These are phyloP conservation scores for Trametes cingulata DNA, from an alignment of 768 basidiomycete genomes.

Conservation along the genomic window DNA sequence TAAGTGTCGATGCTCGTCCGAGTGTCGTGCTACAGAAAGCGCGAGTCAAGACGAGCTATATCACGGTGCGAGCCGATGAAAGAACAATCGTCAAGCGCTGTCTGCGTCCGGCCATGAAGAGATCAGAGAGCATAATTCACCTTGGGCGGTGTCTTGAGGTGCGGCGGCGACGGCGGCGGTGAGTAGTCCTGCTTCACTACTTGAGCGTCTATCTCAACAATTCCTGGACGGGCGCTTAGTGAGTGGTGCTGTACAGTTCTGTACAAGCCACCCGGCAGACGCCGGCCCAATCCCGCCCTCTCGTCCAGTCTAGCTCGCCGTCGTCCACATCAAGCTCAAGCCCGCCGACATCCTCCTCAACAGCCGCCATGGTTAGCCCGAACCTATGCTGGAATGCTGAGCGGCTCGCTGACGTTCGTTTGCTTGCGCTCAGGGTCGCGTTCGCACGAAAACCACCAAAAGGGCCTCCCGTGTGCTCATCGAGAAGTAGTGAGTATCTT, in stretches of 20 bases:
- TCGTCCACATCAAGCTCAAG: constrained; percentile 28
- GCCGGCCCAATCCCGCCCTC: constrained; percentile 20
- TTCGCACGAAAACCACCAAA: constrained; percentile 99
- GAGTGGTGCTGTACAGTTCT: constrained; percentile 39
- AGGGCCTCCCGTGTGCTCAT: constrained; percentile 98
- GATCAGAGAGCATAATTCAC: constrained; percentile 42
- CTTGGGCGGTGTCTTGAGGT: constrained; percentile 39
- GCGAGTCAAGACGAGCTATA: constrained; percentile 66
- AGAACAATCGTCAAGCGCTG: constrained; percentile 24
- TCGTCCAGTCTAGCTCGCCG: constrained; percentile 19
- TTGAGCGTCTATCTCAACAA: constrained; percentile 3
- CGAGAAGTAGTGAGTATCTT: constrained; percentile 88
- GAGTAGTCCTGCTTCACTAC: constrained; percentile 13
- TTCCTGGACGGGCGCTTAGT: constrained; percentile 16
- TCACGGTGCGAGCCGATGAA: constrained; percentile 21
- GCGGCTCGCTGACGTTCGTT: background rate
- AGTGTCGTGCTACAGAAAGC: constrained; percentile 83
- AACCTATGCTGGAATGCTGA: constrained; percentile 8
- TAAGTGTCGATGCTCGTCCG: constrained; percentile 58
- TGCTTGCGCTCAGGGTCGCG: constrained; percentile 76
- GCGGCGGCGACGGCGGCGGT: constrained; percentile 20
- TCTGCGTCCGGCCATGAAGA: constrained; percentile 14
- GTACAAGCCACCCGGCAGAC: constrained; percentile 34
- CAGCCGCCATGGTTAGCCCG: constrained; percentile 12
- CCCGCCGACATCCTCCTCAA: constrained; percentile 26